Base-by-base conservation (phyloP, 306 rosid species). In the Fragaria vesca region DNA sequence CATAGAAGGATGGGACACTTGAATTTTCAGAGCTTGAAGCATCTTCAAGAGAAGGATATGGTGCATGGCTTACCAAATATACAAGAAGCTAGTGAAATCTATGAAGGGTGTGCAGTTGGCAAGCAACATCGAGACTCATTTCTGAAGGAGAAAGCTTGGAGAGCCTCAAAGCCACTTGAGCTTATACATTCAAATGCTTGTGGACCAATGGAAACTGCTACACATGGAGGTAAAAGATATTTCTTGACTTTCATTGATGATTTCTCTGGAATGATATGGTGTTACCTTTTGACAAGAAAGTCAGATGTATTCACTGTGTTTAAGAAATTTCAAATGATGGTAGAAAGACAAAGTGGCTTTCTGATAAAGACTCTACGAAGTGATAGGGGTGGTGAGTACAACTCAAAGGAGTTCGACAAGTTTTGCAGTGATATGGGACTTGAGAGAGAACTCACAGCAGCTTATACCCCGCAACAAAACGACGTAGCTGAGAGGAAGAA, bases 391-490 rank as follows among this genome's bases (percentile, higher is more conserved):
- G 46, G 32, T 18, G 66, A 72, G 63, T 72, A 52, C 45, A 72
- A 43, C 26, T 57, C 55, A 8, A 13, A 30, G 6, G 66, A 52
- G 36, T 73, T 72, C 4, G 47, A 52, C 42, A 12, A 28, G 6
- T 72, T 72, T 1, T 61, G 26, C n/a, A 71, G 21, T 5, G 66
- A 76, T 10, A 28, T 16, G 11, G 30, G 54, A 12, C 21, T 76
- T 16, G 51, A 76, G 20, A 62, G 68, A 20, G 8, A 66, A 50
- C 47, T 76, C 0, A 76, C 43, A 10, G 24, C 18, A 4, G 45
- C 79, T 17, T 76, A 76, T 40, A 48, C 72, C 8, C 74, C 26
- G 4, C 20, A 54, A 3, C 74, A 69, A 67, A 77, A 77, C n/a
- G 67, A 38, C 12, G 75, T 40, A 0, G 32, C 6, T 24, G 55